Base-by-base conservation (phyloP, 2,329 filamentous ascomycete species). In the Aspergillus piperis region DNA sequence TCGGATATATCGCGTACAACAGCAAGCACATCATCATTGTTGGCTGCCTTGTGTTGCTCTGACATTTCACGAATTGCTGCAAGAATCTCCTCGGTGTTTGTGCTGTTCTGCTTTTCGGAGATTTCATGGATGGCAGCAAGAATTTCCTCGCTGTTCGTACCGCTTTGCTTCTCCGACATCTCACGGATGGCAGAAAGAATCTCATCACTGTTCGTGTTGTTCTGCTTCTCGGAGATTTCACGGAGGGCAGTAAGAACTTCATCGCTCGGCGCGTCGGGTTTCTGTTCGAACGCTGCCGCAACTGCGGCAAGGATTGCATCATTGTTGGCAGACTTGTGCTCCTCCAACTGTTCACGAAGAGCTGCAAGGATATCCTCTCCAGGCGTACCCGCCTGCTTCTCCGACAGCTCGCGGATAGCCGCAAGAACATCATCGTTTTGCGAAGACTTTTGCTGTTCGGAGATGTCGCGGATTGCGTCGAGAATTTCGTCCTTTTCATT, bases 401-500 rank as follows among this genome's bases (percentile, higher is more conserved):
- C 47, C 7, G 47, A 50, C 13, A 50, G 7, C 30, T 50, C 25
- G 13, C 15, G 15, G 10, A 50, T 30, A 17, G 47, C 47, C 2
- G 47, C 47, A 30, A 50, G 47, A 13, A 50, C 25, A 8, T 74
- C 70, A 32, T 70, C 72, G 3, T 47, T 54, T 21, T 52, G 55
- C 2, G 39, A 17, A 10, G 50, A 11, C 38, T 79, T 79, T 15
- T 78, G 71, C 13, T 64, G 66, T n/a, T 75, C 73, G 3, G 70
- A 67, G 7, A 73, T 75, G 19, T 84, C 83, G 53, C 84, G 82
- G 42, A 88, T 83, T 5, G 83, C 83, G 64, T 88, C 85, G 2
- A 88, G 73, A 38, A 89, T 81, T 63, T 88, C 86, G 56, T 84
- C 84, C 68, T 87, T 87, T 64, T 86, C 81, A 21, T 76, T 77